Conservation (phyloP, 2,329 filamentous ascomycete species). For the Bipolaris gigantea region DNA sequence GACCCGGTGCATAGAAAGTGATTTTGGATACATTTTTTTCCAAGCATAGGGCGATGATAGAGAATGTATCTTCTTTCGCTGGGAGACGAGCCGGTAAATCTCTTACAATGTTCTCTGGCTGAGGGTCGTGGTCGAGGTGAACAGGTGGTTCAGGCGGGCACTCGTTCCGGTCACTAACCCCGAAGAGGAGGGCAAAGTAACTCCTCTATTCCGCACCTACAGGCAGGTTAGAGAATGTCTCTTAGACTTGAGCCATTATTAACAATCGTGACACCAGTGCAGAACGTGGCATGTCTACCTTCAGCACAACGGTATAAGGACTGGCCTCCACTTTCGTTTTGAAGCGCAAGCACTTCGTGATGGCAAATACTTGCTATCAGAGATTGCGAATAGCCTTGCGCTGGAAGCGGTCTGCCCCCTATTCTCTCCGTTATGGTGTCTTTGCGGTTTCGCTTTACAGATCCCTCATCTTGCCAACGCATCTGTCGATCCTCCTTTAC, state of each 20-base stretch:
- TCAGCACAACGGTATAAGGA: not conserved
- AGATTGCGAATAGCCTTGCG: not conserved
- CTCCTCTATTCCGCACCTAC: not conserved
- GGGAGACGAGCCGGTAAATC: not conserved
- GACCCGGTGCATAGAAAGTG: too few relatives aligned
- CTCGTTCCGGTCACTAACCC: not conserved
- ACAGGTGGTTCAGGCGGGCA: not conserved
- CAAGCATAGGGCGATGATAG: not conserved
- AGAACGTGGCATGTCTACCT: not conserved
- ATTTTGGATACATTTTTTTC: not conserved
- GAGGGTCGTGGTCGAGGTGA: not conserved
- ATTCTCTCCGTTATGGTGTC: not conserved
- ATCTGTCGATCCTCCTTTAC: not conserved
- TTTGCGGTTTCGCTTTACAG: not conserved
- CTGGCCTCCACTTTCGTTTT: not conserved
- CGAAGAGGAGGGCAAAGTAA: not conserved
- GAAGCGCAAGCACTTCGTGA: not conserved
- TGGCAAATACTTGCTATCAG: not conserved
- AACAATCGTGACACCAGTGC: not conserved
- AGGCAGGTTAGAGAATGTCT: not conserved
- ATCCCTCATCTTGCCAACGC: not conserved
- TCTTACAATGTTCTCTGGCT: too few relatives aligned
- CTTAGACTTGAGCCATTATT: too few relatives aligned
- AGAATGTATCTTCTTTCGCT: too few relatives aligned
- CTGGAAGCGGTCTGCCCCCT: not conserved